Percentiles rank a stretch among this genome's conserved stretches.
Conservation (phyloP, 179 eudicot genomes). For the Beta corolliflora region DNA sequence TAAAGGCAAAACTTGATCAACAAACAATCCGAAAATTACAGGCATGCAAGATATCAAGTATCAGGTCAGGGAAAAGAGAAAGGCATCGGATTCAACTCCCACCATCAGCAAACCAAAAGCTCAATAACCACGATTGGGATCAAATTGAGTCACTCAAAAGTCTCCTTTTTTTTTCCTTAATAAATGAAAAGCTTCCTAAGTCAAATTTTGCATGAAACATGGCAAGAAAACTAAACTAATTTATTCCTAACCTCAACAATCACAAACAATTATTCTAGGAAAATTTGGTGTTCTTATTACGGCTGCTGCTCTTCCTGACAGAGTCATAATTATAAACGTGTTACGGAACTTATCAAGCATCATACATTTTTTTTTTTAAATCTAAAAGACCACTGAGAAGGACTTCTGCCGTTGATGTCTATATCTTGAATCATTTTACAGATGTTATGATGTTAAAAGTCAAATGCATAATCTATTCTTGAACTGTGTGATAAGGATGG, state of each 20-base stretch:
- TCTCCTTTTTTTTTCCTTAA: slow-evolving; percentile 4
- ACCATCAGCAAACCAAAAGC: slow-evolving; percentile 30
- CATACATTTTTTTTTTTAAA: background rate
- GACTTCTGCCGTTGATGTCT: slow-evolving; percentile 27
- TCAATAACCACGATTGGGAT: slow-evolving; percentile 37
- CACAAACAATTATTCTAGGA: background rate
- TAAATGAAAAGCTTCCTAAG: slow-evolving; percentile 4
- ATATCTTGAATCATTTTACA: slow-evolving; percentile 29
- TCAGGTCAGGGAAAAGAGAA: slow-evolving; percentile 10
- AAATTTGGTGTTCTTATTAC: slow-evolving; percentile 5
- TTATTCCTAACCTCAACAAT: slow-evolving; percentile 12
- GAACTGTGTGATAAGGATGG: background rate
- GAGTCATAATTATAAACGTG: background rate
- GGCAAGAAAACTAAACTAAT: background rate
- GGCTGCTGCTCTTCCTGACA: background rate
- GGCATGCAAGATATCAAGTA: background rate
- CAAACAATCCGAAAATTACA: background rate
- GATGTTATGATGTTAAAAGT: slow-evolving; percentile 27
- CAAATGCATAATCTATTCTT: background rate
- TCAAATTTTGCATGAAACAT: slow-evolving; percentile 24
- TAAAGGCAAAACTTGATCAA: background rate
- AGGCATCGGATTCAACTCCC: slow-evolving; percentile 43
- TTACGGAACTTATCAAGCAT: background rate
- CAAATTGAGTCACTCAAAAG: slow-evolving; percentile 33
- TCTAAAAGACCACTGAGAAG: slow-evolving; percentile 2